These are phyloP conservation scores for Ligustrum vulgare DNA, from an alignment of 257 asterid genomes.

Conservation along the genomic window DNA sequence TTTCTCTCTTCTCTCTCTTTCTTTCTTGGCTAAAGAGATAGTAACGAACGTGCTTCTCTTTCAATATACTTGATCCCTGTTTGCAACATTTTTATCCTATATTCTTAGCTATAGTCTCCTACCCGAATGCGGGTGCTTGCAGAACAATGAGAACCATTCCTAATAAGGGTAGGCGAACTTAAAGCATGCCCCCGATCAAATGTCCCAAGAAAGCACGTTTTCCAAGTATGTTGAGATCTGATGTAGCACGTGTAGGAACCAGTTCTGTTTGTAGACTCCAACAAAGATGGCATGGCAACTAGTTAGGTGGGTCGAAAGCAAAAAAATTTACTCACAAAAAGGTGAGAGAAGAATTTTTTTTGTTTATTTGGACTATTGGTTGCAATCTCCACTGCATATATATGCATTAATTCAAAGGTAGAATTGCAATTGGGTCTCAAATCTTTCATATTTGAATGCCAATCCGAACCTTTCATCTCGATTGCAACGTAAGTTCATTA, in stretches of 20 bases:
- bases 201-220: neutral
- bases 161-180: neutral
- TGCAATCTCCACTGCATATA: no score
- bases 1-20: neutral
- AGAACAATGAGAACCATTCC: constrained; percentile 13
- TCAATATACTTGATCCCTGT: neutral
- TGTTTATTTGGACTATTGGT: no score
- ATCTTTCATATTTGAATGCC: no score
- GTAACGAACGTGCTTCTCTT: constrained; percentile 12
- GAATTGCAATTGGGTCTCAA: no score
- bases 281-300: no score
- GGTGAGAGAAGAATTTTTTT: no score
- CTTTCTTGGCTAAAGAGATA: neutral
- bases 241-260: neutral
- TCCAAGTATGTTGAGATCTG: constrained; percentile 6
- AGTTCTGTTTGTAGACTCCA: no score
- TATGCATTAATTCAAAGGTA: no score
- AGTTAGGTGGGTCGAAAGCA: no score
- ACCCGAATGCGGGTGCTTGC: neutral
- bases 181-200: neutral
- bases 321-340: no score
- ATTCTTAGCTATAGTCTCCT: constrained; percentile 3
- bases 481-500: no score
- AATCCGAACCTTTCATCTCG: no score
- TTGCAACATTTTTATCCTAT: constrained; percentile 2